Evolutionary conservation across 768 basidiomycete species (phyloP).

Genomic region (Boletus insuetus): DNA sequence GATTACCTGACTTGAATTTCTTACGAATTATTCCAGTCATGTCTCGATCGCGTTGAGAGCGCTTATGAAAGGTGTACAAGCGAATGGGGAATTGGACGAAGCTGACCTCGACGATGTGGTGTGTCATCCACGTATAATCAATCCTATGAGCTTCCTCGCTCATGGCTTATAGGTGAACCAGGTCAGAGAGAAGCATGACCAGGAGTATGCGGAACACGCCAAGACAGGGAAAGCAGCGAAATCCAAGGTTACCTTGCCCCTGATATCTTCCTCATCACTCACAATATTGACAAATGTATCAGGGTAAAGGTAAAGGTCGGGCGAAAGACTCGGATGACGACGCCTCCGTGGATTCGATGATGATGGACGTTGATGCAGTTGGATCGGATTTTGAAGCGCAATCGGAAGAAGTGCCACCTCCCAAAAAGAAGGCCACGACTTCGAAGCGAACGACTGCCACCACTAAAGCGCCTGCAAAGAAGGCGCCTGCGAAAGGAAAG

Average conservation of each 20-base stretch:
- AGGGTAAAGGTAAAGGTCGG: constrained; percentile 55
- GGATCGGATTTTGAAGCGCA: constrained; percentile 49
- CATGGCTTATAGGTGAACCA: constrained; percentile 49
- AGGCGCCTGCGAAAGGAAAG: constrained; percentile 46
- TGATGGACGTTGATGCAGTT: constrained; percentile 65
- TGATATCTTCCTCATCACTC: neutral
- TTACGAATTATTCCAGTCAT: constrained; percentile 41
- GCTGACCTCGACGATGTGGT: constrained; percentile 75
- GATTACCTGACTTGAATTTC: neutral
- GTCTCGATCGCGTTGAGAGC: constrained; percentile 56
- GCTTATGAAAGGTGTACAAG: constrained; percentile 66
- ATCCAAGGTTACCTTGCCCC: constrained; percentile 39
- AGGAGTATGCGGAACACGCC: constrained; percentile 52
- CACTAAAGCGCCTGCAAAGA: constrained; percentile 41
- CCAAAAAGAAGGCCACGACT: constrained; percentile 41
- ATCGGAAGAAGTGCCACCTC: constrained; percentile 43
- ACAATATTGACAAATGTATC: neutral
- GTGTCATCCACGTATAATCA: constrained; percentile 17
- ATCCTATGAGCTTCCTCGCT: neutral
- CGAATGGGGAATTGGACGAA: constrained; percentile 66
- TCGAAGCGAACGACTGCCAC: constrained; percentile 26
- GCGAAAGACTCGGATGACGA: constrained; percentile 51
- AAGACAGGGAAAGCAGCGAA: constrained; percentile 39
- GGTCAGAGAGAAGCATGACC: constrained; percentile 69
- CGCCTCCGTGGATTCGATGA: constrained; percentile 65